phyloP scores from a whole-genome alignment of 352 stramenopile species.

The Globisporangium sylvaticum region DNA sequence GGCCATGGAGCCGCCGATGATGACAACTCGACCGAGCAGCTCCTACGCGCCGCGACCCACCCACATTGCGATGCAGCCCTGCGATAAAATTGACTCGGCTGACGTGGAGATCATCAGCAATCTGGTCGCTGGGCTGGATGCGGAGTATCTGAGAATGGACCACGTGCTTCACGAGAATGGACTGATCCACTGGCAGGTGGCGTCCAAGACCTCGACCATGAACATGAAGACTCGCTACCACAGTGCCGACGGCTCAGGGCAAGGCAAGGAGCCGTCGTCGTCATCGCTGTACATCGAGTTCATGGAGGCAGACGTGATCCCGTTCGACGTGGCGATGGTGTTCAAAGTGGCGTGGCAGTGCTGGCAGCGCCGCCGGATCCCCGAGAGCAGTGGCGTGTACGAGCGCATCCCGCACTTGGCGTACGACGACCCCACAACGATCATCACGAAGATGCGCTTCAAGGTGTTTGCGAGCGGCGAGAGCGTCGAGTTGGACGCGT shows the following conservation, averaged over 20 bases:
- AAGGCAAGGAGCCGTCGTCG: background rate
- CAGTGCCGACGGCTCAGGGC: background rate
- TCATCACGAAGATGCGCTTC: slow-evolving; percentile 3
- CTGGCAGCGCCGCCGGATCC: slow-evolving; percentile 7
- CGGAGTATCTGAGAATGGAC: slow-evolving; percentile 3
- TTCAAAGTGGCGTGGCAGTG: slow-evolving; percentile 7
- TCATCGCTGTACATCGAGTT: slow-evolving; percentile 4
- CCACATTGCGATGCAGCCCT: background rate
- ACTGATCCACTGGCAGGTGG: slow-evolving; percentile 4
- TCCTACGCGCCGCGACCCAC: background rate
- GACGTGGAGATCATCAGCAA: slow-evolving; percentile 1
- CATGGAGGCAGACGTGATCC: slow-evolving; percentile 5
- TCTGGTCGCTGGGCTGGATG: slow-evolving; percentile 1
- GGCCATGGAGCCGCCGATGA: background rate
- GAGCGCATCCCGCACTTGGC: background rate
- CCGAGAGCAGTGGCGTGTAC: background rate
- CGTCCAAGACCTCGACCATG: background rate
- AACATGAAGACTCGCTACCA: background rate
- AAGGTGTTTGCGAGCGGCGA: slow-evolving; percentile 1
- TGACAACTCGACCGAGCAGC: background rate
- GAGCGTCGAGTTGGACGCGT: slow-evolving; percentile 1
- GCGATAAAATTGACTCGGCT: background rate
- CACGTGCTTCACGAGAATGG: slow-evolving; percentile 1
- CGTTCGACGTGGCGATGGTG: slow-evolving; percentile 8
- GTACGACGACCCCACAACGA: background rate